Percentiles rank a stretch among this genome's conserved stretches.
Evolutionary conservation across 768 basidiomycete species (phyloP).

Genomic region (Boletus rufocinnamomeus): DNA sequence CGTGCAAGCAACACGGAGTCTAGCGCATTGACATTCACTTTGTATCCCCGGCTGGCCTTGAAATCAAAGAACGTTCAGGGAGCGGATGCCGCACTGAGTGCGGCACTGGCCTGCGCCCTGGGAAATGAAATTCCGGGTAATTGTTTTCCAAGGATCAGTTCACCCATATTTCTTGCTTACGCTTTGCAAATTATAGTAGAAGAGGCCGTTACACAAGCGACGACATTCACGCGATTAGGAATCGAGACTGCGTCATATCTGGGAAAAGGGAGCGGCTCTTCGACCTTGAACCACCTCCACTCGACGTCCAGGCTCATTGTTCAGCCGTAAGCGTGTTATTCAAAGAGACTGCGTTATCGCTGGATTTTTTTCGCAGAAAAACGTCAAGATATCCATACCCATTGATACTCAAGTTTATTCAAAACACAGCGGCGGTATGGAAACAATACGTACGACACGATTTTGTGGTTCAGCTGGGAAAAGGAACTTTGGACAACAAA

Average conservation of each 20-base stretch:
- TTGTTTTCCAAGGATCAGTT: not conserved
- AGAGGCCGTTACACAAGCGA: constrained; percentile 1
- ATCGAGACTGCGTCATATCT: not conserved
- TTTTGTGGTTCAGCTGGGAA: constrained; percentile 7
- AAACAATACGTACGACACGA: constrained; percentile 4
- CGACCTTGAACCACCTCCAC: constrained; percentile 2
- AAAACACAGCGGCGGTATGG: constrained; percentile 2
- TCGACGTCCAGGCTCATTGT: constrained; percentile 2
- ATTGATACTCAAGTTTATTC: constrained; percentile 1
- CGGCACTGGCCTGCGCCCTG: not conserved
- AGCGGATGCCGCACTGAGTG: not conserved
- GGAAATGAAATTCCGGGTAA: not conserved
- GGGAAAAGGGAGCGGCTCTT: not conserved
- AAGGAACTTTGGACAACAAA: constrained; percentile 1
- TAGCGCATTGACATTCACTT: not conserved
- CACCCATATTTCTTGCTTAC: not conserved
- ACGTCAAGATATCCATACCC: not conserved
- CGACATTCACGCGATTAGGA: not conserved
- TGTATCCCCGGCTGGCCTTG: not conserved
- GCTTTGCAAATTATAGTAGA: not conserved
- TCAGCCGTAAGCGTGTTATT: not conserved
- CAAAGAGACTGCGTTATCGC: not conserved
- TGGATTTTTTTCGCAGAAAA: not conserved
- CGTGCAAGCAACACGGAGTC: not conserved
- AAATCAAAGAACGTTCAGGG: not conserved